Percentiles rank a stretch among this genome's conserved stretches.
These are phyloP conservation scores for Euphrasia arctica DNA, from an alignment of 305 asterid genomes.

Conservation along the genomic window DNA sequence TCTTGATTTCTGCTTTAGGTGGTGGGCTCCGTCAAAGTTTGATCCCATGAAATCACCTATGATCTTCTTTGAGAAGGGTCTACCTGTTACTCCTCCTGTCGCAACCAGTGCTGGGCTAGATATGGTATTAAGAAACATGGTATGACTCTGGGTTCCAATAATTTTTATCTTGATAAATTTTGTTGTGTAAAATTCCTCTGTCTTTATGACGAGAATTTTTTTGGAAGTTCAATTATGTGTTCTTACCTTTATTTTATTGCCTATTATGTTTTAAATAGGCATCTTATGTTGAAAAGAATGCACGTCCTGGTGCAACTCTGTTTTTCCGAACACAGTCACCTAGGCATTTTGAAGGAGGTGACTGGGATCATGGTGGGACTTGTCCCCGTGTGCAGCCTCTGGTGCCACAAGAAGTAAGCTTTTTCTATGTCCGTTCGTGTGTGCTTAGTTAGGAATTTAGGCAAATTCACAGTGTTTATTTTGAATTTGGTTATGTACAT, in stretches of 20 bases:
- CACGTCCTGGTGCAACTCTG: slow-evolving; percentile 43
- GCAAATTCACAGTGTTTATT: too few relatives aligned
- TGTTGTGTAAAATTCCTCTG: too few relatives aligned
- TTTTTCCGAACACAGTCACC: slow-evolving; percentile 95
- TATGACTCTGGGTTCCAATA: slow-evolving; percentile 29
- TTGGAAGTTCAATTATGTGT: slow-evolving; percentile 13
- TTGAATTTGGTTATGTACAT: neutral
- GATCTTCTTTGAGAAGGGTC: slow-evolving; percentile 85
- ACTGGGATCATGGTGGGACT: slow-evolving; percentile 93
- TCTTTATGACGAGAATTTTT: neutral
- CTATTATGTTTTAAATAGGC: slow-evolving; percentile 37
- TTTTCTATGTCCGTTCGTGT: neutral
- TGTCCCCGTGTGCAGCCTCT: slow-evolving; percentile 72
- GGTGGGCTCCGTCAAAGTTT: slow-evolving; percentile 99
- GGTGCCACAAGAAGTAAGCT: slow-evolving; percentile 60
- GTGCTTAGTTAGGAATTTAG: neutral
- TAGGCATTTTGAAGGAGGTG: slow-evolving; percentile 93
- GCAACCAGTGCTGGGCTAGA: slow-evolving; percentile 72
- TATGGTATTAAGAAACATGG: slow-evolving; percentile 72
- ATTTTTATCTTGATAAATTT: too few relatives aligned
- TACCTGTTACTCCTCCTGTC: slow-evolving; percentile 67
- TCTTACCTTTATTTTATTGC: slow-evolving; percentile 16
- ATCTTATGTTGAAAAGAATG: slow-evolving; percentile 49
- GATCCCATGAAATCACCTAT: slow-evolving; percentile 90
- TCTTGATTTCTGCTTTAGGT: slow-evolving; percentile 46